A percentile compares a stretch with the other conserved stretches of the same genome.
These are phyloP conservation scores for Saccharomyces hybrid DNA, from an alignment of 1,139 yeast species.

Conservation along the genomic window DNA sequence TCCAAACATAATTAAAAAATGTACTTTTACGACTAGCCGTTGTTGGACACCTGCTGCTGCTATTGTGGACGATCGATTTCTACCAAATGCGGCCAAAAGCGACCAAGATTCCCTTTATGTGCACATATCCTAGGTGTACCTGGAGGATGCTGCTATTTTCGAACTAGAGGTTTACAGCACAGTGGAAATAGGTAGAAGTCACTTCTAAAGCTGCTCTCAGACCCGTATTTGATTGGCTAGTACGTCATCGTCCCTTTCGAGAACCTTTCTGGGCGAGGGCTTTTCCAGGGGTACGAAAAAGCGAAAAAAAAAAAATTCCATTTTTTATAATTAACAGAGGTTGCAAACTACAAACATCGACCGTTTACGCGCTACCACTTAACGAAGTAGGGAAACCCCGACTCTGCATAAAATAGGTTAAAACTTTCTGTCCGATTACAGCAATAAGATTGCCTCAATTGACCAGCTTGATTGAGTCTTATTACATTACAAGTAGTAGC, in stretches of 20 bases:
- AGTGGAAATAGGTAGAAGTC: not conserved
- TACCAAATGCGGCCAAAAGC: not conserved
- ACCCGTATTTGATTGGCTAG: not conserved
- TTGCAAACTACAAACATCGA: not conserved
- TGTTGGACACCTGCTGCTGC: not conserved
- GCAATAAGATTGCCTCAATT: not conserved
- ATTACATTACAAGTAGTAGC: not conserved
- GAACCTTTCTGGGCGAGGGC: not conserved
- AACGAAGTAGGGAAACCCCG: not conserved
- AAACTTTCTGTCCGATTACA: not conserved
- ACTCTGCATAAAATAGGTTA: not conserved
- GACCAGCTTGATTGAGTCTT: not conserved
- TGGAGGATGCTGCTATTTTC: not conserved
- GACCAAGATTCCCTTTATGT: not conserved
- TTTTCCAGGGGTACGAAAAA: not conserved
- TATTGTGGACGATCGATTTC: not conserved
- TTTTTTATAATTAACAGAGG: not conserved
- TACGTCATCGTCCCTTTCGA: not conserved
- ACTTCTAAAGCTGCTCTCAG: not conserved
- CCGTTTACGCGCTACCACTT: not conserved
- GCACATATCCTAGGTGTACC: not conserved
- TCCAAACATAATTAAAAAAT: not conserved
- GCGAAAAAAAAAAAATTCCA: not conserved
- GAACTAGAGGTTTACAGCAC: not conserved
- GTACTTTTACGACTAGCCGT: not conserved